Base-by-base conservation (phyloP, 129 eudicot species). In the Flaveria ramosissima region DNA sequence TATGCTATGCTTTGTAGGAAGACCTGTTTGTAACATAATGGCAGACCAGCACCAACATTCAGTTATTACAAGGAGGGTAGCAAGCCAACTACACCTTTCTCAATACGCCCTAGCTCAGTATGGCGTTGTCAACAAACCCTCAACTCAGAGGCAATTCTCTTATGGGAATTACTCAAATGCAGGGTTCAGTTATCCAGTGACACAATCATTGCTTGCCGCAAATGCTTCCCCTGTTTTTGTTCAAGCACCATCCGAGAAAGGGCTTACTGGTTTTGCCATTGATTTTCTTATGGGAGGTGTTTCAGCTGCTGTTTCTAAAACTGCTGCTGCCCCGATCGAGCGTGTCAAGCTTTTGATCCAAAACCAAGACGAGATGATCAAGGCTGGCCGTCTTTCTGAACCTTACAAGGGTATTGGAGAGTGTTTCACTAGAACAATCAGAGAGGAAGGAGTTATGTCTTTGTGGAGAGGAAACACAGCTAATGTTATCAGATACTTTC, bases 401-500 rank as follows among this genome's bases (percentile, higher is more conserved):
- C 90, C 89, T 11, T 86, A 86, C 82, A 81, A 84, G 79, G 88
- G 90, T 24, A 78, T 86, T 61, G 88, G 90, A 53, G 88, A 84
- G 6, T 86, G 90, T 47, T 86, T 86, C 70, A 39, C 64, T 13
- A 81, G 90, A 76, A 86, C 90, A 53, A 67, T 86, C 26, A 73
- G 7, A 13, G 89, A 87, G 0, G 89, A 87, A 77, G 92, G 89
- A 10, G 23, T 87, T 7, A 72, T 45, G 14, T 80, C 92, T 51
- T 45, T 87, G 66, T 87, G 92, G 89, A 87, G 92, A 87, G 92
- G 90, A 74, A 87, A 87, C 81, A 84, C 89, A 0, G 85, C 92
- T n/a, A 87, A 87, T 36, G 92, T 87, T 55, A 87, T 87, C 48
- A 89, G 92, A 84, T 85, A 87, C 66, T 87, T 87, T 30, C 92